Evolutionary conservation across 768 basidiomycete genomes (phyloP), one percentile per base, ranked within the genome.

Genomic region (Mycena crocata): DNA sequence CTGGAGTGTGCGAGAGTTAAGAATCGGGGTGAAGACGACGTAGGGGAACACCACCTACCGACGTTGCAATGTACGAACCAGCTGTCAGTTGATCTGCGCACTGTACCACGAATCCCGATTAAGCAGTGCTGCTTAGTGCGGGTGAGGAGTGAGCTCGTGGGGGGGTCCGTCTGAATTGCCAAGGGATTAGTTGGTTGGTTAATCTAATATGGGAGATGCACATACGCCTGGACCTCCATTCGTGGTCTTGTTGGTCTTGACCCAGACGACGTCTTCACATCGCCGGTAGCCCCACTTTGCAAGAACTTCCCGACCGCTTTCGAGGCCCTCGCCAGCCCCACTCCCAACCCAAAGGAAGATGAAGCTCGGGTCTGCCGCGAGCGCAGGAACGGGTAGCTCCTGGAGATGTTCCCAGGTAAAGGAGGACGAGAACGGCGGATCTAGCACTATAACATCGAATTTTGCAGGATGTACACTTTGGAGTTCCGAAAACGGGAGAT

Each of bases 21-120:
- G 69, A 67, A 59, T 66, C 46, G 69, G 62, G 61, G 21, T 42
- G 71, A 49, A 56, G 64, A 39, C n/a, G 49, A 49, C 48, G 9
- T n/a, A 31, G 34, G 44, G 17, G 34, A 13, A 19, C 12, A 54
- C 48, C 19, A 78, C 93, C 55, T 76, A 93, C 94, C 95, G 70
- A 99, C 93, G 79, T 99, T 99, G 75, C 96, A 98, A 78, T 99
- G 97, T 0, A 98, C 97, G 78, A 99, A 96, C 91, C 94, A 94
- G 65, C 90, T 92, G 76, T 99, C 98, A 1, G 93, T 96, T 23
- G 94, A 94, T 32, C 98, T 86, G 26, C 97, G 89, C 15, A 99
- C 97, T 2, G 98, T 99, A 17, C 98, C 98, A 51, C 95, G 89
- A 69, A 99, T 99, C 40, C 97, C 97, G 85, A 99, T 98, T 52